phyloP scores from a whole-genome alignment of 2,329 filamentous ascomycete species.

The Colletotrichum falcatum region DNA sequence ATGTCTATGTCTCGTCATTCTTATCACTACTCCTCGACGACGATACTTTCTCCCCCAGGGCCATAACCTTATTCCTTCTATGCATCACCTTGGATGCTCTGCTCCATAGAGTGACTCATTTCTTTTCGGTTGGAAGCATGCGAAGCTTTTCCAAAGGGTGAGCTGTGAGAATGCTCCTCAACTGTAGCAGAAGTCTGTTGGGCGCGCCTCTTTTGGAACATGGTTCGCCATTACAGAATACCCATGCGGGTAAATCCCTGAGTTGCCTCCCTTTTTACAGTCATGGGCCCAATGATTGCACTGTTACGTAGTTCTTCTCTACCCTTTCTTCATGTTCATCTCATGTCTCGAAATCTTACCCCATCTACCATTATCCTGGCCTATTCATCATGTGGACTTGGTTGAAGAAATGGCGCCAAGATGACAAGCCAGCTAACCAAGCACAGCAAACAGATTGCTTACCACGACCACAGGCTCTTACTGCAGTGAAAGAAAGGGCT shows the following conservation, averaged over 20 bases:
- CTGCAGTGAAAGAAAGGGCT: neutral
- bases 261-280: neutral
- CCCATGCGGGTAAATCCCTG: neutral
- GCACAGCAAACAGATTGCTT: neutral
- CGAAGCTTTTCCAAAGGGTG: neutral
- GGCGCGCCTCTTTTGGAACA: neutral
- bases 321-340: neutral
- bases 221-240: neutral
- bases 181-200: neutral
- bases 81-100: neutral
- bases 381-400: constrained; percentile 1
- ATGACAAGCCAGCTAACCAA: neutral
- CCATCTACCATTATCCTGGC: neutral
- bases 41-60: neutral
- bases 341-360: neutral
- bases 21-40: neutral
- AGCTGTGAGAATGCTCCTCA: neutral
- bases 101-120: neutral
- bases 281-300: neutral
- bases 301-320: neutral
- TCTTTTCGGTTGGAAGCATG: neutral
- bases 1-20: neutral
- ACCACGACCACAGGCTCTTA: neutral
- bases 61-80: neutral
- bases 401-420: constrained; percentile 1